A percentile compares a stretch with the other conserved stretches of the same genome.
Conservation (phyloP, 805 yeast genomes). For the Candida chauliodis region DNA sequence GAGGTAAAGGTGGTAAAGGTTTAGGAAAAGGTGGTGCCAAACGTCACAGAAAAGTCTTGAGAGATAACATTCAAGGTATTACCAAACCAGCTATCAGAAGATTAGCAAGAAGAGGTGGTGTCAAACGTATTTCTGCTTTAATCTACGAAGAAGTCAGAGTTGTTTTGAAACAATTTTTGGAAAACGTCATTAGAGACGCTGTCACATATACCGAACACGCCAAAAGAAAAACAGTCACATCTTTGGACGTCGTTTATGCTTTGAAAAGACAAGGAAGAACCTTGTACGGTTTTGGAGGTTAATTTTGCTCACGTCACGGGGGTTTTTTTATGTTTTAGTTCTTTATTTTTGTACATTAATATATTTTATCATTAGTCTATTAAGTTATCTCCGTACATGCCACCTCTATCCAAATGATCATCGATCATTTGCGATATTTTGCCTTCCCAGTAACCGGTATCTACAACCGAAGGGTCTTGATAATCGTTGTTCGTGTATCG, state of each 20-base stretch:
- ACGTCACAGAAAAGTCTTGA: conserved; percentile 99
- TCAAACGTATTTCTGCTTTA: conserved; percentile 98
- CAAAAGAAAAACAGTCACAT: conserved; percentile 99
- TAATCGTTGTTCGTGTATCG: conserved; percentile 31
- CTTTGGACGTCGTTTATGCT: conserved; percentile 97
- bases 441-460: conserved; percentile 23
- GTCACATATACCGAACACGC: conserved; percentile 99
- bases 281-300: conserved; percentile 99
- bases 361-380: neutral
- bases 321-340: conserved; percentile 3
- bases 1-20: conserved; percentile 99
- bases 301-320: conserved; percentile 25
- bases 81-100: conserved; percentile 99
- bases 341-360: neutral
- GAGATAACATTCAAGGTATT: conserved; percentile 99
- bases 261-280: conserved; percentile 99
- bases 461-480: conserved; percentile 15
- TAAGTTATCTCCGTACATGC: conserved; percentile 1
- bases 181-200: conserved; percentile 97
- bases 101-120: conserved; percentile 99
- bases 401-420: conserved; percentile 6
- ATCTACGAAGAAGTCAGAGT: conserved; percentile 99
- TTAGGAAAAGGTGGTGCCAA: conserved; percentile 99
- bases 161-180: conserved; percentile 92
- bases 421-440: conserved; percentile 19